Evolutionary conservation across 768 basidiomycete species (phyloP), one percentile per base, ranked within the genome.

Genomic region (Hericium erinaceus): DNA sequence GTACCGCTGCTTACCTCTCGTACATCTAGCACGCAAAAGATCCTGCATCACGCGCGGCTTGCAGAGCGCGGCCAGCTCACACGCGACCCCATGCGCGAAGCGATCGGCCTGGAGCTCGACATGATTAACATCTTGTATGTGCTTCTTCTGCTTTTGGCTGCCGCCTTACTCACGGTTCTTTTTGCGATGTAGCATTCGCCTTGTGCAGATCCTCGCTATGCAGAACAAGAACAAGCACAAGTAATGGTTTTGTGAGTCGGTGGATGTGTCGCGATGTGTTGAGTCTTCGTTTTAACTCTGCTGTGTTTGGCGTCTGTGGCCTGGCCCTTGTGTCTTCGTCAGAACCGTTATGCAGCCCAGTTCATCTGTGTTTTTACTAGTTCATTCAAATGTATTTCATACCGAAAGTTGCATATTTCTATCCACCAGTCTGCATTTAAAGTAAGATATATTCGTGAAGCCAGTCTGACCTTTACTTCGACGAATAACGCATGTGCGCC

Each of bases 51-150:
- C 62, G 92, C 84, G 48, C 81, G 88, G 20, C 68, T 89, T 68
- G 86, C 82, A 18, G 85, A 92, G 66, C 73, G 74, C 60, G 89
- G 91, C 49, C 63, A 69, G 40, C 80, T 89, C 65, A 74, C 79
- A 48, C 75, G 78, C 33, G 92, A 95, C 69, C 84, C 92, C 7
- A 72, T 94, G 64, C 84, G 77, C 55, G 92, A 92, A 71, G 80
- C 89, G 6, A 82, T 92, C 56, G 76, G 81, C 48, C 76, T 93
- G 54, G 85, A 93, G 67, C 78, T 94, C 55, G 89, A 92, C 65
- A 87, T 92, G 81, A 82, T 95, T 67, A 93, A 94, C 70, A 92
- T 94, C 52, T 92, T 92, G 86, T 88, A 64, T 61, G 84, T 72
- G 4, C 50, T 10, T 2, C 48, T 39, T 5, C 41, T 2, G 37